Base-by-base conservation (phyloP, 2,329 filamentous ascomycete species). In the Parastagonospora avenae region DNA sequence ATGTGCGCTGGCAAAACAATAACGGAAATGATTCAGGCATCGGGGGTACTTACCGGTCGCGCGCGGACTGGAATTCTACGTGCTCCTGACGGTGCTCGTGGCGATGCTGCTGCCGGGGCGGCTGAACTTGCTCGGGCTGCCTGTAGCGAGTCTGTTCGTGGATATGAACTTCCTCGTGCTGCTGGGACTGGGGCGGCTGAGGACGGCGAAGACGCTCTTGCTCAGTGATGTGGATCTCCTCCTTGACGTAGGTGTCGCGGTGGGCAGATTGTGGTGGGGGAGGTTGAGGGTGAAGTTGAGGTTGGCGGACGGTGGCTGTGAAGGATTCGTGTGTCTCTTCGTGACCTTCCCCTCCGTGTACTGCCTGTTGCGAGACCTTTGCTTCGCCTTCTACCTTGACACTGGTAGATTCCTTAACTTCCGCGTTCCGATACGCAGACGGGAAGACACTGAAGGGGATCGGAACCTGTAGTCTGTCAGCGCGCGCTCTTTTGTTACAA, bases 401-500 rank as follows among this genome's bases (percentile, higher is more conserved):
- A 70, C 85, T 80, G 79, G 86, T 86, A 77, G 82, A 80, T 76
- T 84, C 79, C 74, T 76, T 80, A 64, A 71, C 54, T 57, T 58
- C 60, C 58, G 63, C 65, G 84, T 83, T 87, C 80, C 89, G 86
- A 86, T 97, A 97, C 81, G 92, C 91, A 80, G 92, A 96, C 84
- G 93, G 93, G 87, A 97, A 97, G 89, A 97, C 90, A 90, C 92
- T 97, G 88, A 97, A 96, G 82, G 93, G 93, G 82, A 97, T 94
- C 67, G 85, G 93, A 64, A 68, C 67, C 63, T 69, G 59, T 14
- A 8, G 28, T 37, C 32, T 42, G 58, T 66, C 45, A 66, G 61
- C 49, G 47, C 31, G 24, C 46, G 50, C 6, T 31, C 15, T 16
- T 24, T 27, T 41, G 32, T 10, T 6, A 14, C 12, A 12, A 15